These are phyloP conservation scores for Camellia lanceoleosa DNA, from an alignment of 148 eudicot species.

Conservation along the genomic window DNA sequence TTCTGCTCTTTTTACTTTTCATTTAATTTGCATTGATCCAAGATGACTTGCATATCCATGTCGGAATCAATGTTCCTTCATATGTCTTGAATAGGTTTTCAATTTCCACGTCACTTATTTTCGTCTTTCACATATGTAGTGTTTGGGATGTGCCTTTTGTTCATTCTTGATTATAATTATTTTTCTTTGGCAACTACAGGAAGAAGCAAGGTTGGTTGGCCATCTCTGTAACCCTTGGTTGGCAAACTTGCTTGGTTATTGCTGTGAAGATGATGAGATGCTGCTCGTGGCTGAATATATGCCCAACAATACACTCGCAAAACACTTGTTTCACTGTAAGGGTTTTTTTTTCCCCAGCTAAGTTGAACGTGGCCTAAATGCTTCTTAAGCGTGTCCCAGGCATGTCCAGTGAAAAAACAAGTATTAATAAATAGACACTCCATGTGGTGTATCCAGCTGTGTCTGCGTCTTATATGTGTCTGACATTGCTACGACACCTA, in stretches of 20 bases:
- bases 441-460: too few relatives aligned
- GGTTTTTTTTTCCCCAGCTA: neutral
- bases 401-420: too few relatives aligned
- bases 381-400: neutral
- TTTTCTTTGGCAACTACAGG: conserved; percentile 36
- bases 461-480: too few relatives aligned
- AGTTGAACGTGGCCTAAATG: neutral
- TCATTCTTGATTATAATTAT: neutral
- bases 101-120: neutral
- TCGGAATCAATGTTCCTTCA: neutral
- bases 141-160: too few relatives aligned
- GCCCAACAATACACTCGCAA: conserved; percentile 71
- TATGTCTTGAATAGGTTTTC: neutral
- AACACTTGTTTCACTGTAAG: conserved; percentile 80
- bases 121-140: neutral
- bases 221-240: conserved; percentile 53
- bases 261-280: conserved; percentile 69
- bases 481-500: too few relatives aligned
- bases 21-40: neutral
- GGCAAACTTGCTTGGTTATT: conserved; percentile 70
- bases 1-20: neutral
- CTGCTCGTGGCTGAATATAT: conserved; percentile 69
- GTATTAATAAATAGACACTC: too few relatives aligned
- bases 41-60: neutral
- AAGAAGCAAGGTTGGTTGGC: conserved; percentile 65